Conservation (phyloP, 2,329 filamentous ascomycete genomes). For the Colletotrichum tabaci region DNA sequence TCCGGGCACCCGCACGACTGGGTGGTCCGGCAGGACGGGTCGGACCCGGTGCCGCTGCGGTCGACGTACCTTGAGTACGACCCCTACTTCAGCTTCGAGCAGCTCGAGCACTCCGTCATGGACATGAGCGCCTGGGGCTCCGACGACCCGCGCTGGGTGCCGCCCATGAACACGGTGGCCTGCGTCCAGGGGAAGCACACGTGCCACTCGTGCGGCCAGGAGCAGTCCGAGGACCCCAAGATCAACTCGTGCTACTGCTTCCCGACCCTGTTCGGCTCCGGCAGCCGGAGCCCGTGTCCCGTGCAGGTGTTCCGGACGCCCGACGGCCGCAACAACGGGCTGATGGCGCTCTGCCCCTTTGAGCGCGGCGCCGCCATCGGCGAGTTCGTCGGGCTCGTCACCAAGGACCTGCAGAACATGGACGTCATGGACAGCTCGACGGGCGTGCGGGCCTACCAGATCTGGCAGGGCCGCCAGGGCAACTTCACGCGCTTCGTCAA, state of each 20-base stretch:
- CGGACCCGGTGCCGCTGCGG: conserved; percentile 57
- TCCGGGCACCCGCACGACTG: conserved; percentile 66
- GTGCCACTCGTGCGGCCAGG: conserved; percentile 62
- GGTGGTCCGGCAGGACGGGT: conserved; percentile 62
- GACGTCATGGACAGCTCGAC: conserved; percentile 69
- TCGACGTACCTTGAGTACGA: conserved; percentile 64
- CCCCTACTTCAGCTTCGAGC: conserved; percentile 61
- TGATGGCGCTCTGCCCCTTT: conserved; percentile 62
- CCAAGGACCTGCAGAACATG: conserved; percentile 64
- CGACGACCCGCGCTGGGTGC: conserved; percentile 63
- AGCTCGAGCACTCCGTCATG: conserved; percentile 65
- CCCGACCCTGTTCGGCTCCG: conserved; percentile 63
- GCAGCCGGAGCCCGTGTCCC: conserved; percentile 48
- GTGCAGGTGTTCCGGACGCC: conserved; percentile 68
- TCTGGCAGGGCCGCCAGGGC: conserved; percentile 69
- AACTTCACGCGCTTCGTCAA: conserved; percentile 74
- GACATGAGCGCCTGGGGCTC: conserved; percentile 64
- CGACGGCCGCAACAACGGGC: conserved; percentile 69
- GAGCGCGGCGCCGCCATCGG: conserved; percentile 67
- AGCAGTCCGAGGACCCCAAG: conserved; percentile 65
- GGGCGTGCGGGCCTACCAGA: conserved; percentile 62
- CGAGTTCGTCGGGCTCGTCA: conserved; percentile 70
- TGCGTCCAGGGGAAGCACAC: conserved; percentile 42
- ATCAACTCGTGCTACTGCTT: conserved; percentile 68
- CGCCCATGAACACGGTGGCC: conserved; percentile 47